These are phyloP conservation scores for Fragaria nilgerrensis DNA, from an alignment of 306 rosid species.

Conservation along the genomic window DNA sequence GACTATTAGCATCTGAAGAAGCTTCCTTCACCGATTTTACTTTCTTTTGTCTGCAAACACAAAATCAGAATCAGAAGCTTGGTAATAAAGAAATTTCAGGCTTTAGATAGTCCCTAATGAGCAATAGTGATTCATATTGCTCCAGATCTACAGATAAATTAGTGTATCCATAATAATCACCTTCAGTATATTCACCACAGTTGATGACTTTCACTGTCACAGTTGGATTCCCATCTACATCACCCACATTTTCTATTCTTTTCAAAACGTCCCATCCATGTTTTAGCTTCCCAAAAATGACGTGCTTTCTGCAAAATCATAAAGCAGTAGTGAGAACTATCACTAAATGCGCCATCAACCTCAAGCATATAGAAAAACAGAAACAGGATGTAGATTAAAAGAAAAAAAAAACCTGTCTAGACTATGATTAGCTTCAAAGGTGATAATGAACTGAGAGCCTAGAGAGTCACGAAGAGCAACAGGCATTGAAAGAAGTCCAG, in stretches of 20 bases:
- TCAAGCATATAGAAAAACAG: background rate
- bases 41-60: constrained; percentile 58
- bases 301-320: constrained; percentile 63
- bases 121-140: background rate
- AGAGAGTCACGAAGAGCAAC: constrained; percentile 67
- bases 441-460: constrained; percentile 85
- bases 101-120: background rate
- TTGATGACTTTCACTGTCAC: constrained; percentile 88
- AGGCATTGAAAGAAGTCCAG: constrained; percentile 82
- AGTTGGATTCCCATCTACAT: constrained; percentile 70
- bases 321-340: constrained; percentile 7
- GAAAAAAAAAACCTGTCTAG: constrained; percentile 69
- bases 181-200: constrained; percentile 81
- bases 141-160: background rate
- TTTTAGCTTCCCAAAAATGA: constrained; percentile 88
- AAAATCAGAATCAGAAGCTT: constrained; percentile 10
- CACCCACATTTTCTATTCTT: constrained; percentile 80
- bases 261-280: constrained; percentile 63
- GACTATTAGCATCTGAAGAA: constrained; percentile 54
- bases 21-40: constrained; percentile 42
- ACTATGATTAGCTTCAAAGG: constrained; percentile 69
- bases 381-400: background rate
- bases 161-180: constrained; percentile 35
- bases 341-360: background rate
- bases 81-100: background rate